Evolutionary conservation across 306 rosid genomes (phyloP).

Genomic region (Medicago ruthenica): DNA sequence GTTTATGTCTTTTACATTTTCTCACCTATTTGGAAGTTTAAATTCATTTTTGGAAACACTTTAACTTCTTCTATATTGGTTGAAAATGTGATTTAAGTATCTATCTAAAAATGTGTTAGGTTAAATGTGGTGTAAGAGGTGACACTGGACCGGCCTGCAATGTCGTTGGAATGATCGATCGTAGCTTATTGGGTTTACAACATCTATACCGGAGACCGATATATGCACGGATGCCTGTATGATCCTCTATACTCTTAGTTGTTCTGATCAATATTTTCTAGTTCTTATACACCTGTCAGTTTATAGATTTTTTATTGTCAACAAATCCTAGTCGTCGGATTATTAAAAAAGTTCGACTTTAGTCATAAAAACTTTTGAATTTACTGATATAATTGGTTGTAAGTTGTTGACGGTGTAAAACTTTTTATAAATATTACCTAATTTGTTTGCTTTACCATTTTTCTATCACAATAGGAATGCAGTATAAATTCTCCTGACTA

Average conservation of each 20-base stretch:
- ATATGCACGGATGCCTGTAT: constrained; percentile 76
- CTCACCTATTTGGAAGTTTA: background rate
- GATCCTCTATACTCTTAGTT: constrained; percentile 23
- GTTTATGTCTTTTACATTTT: constrained; percentile 20
- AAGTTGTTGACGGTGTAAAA: background rate
- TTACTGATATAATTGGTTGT: background rate
- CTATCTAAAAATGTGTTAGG: constrained; percentile 50
- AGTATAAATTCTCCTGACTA: constrained; percentile 81
- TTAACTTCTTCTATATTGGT: background rate
- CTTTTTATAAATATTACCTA: background rate
- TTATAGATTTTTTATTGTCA: background rate
- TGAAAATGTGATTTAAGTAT: constrained; percentile 24
- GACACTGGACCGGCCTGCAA: constrained; percentile 87
- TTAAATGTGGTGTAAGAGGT: constrained; percentile 86
- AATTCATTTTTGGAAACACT: too few relatives aligned
- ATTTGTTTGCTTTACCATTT: background rate
- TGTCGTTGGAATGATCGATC: constrained; percentile 91
- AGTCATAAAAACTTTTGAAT: background rate
- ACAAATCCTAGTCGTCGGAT: background rate
- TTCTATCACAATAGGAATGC: constrained; percentile 63
- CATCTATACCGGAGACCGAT: constrained; percentile 73
- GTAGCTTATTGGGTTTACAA: constrained; percentile 69
- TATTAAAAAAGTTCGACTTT: background rate
- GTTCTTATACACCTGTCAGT: background rate
- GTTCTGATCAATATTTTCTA: background rate